A percentile compares a stretch with the other conserved stretches of the same genome.
phyloP scores from a whole-genome alignment of 768 basidiomycete species.

The Auricularia cornea region DNA sequence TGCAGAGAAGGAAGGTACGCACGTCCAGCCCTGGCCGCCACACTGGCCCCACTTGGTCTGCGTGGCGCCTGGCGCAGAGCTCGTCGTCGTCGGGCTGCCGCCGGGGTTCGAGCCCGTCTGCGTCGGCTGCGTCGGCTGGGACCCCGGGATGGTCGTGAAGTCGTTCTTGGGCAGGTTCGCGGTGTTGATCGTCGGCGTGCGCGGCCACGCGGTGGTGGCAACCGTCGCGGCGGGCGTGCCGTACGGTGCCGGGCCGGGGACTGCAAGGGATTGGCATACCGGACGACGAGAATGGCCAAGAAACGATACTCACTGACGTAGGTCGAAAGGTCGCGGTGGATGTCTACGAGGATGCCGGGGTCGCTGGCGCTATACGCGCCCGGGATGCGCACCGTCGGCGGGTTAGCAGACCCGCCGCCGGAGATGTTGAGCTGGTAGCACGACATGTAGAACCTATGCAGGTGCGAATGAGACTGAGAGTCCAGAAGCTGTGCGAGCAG shows the following conservation, averaged over 20 bases:
- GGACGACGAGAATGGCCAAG: background rate
- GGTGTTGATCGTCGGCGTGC: constrained; percentile 44
- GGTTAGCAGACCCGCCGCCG: constrained; percentile 3
- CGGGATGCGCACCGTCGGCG: constrained; percentile 1
- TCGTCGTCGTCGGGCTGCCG: background rate
- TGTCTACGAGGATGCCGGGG: constrained; percentile 32
- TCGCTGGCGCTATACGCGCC: constrained; percentile 3
- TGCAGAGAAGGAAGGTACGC: background rate
- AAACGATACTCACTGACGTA: constrained; percentile 21
- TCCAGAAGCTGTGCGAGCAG: background rate
- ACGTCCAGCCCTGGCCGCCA: background rate
- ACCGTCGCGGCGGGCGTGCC: constrained; percentile 32
- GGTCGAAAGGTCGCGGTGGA: constrained; percentile 33
- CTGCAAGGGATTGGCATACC: background rate
- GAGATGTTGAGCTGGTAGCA: constrained; percentile 4
- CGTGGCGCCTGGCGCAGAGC: background rate
- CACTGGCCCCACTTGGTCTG: background rate
- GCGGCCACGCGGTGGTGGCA: constrained; percentile 36
- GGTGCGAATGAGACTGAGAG: background rate
- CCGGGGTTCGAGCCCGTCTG: background rate
- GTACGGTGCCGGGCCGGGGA: constrained; percentile 45
- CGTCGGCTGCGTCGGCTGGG: background rate
- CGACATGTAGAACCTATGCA: constrained; percentile 12
- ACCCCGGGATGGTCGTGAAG: background rate
- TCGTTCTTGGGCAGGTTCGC: constrained; percentile 38